These are phyloP conservation scores for Gastrolobium villosum DNA, from an alignment of 306 rosid genomes.

Conservation along the genomic window DNA sequence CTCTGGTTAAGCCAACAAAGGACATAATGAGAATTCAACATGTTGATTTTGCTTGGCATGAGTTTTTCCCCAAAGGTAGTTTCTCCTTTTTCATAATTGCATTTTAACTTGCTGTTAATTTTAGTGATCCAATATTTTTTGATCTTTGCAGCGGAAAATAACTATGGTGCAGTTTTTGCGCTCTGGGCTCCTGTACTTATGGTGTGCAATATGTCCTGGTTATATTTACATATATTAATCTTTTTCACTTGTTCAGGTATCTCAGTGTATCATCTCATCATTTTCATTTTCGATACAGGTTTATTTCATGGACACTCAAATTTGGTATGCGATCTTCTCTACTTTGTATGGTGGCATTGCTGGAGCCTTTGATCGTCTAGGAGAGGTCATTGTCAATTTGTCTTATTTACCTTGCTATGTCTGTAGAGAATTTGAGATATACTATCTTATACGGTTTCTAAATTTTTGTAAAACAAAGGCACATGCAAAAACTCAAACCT, in stretches of 20 bases:
- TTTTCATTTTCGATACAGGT: conserved; percentile 68
- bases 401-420: conserved; percentile 32
- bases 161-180: conserved; percentile 77
- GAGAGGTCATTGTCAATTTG: conserved; percentile 74
- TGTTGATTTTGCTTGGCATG: conserved; percentile 87
- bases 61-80: conserved; percentile 88
- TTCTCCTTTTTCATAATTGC: conserved; percentile 38
- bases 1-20: conserved; percentile 88
- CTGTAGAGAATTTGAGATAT: conserved; percentile 9
- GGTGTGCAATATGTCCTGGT: conserved; percentile 60
- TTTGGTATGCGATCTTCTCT: conserved; percentile 90
- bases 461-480: conserved; percentile 1
- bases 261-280: conserved; percentile 48
- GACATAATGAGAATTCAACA: conserved; percentile 81
- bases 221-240: conserved; percentile 40
- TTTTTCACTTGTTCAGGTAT: conserved; percentile 34
- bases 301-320: conserved; percentile 97
- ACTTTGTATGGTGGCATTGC: conserved; percentile 83
- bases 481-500: conserved; percentile 1
- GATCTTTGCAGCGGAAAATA: conserved; percentile 69
- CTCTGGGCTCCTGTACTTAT: conserved; percentile 90
- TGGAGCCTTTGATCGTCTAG: conserved; percentile 97
- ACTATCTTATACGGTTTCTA: conserved; percentile 38
- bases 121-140: conserved; percentile 48
- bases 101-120: conserved; percentile 11